Conservation (phyloP, 176 grass and related monocot genomes). For the Melocanna baccifera region DNA sequence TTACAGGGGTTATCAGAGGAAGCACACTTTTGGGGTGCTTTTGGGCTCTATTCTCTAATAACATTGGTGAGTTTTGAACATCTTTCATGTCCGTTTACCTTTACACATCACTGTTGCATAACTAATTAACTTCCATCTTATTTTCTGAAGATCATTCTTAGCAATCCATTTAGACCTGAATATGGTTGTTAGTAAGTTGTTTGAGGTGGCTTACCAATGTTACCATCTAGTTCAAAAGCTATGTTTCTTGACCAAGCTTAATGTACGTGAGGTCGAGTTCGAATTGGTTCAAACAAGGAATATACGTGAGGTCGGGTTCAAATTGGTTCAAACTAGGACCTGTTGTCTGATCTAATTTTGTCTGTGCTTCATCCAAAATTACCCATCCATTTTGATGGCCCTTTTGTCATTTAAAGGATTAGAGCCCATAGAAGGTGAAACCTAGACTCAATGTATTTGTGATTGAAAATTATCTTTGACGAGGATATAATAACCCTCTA, state of each 20-base stretch:
- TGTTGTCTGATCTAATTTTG: not conserved
- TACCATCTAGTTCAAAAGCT: not conserved
- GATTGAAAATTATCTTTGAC: too few relatives aligned
- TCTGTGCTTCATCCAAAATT: not conserved
- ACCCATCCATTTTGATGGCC: not conserved
- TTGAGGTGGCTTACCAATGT: not conserved
- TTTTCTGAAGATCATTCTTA: constrained; percentile 7
- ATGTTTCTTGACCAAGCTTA: not conserved
- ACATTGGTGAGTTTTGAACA: constrained; percentile 64
- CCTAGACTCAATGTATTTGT: not conserved
- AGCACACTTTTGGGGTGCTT: constrained; percentile 90
- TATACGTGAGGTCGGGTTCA: too few relatives aligned
- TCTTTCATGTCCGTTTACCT: constrained; percentile 23
- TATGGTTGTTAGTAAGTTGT: not conserved
- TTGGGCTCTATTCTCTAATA: constrained; percentile 73
- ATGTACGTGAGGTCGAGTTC: too few relatives aligned
- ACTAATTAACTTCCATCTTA: constrained; percentile 1
- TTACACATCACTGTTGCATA: not conserved
- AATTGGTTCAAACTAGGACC: not conserved
- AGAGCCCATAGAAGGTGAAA: not conserved
- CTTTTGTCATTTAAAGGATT: not conserved
- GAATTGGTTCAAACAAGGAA: too few relatives aligned
- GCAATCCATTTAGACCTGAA: not conserved
- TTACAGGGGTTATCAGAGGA: constrained; percentile 65
- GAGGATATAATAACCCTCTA: too few relatives aligned